Conservation (phyloP, 2,329 filamentous ascomycete species). For the Blumeria graminis region DNA sequence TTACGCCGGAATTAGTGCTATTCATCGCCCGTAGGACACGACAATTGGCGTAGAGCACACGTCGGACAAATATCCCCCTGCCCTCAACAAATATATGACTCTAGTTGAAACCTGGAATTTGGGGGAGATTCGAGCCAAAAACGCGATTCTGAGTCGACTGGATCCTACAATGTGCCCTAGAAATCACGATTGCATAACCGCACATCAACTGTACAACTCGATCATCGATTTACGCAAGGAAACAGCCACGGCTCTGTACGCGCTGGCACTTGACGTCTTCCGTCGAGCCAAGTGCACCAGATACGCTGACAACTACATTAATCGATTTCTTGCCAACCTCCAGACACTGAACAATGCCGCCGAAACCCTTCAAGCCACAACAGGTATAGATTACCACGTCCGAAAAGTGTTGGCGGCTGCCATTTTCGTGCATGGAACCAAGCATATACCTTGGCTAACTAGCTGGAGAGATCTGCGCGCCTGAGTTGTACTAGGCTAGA, state of each 20-base stretch:
- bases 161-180: not conserved
- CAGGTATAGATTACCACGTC: not conserved
- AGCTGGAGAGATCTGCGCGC: no score
- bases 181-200: not conserved
- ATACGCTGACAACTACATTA: not conserved
- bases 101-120: not conserved
- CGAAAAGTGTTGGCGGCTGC: not conserved
- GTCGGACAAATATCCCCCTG: no score
- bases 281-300: not conserved
- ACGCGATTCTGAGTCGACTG: not conserved
- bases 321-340: not conserved
- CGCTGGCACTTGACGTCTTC: not conserved
- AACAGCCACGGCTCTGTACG: not conserved
- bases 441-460: not conserved
- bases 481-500: no score
- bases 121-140: not conserved
- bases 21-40: not conserved
- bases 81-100: no score
- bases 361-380: not conserved
- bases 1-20: not conserved
- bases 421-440: not conserved
- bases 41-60: no score
- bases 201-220: not conserved
- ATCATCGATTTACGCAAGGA: not conserved
- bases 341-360: not conserved